Conservation (phyloP, 1,139 yeast genomes). For the Debaryomyces sp. region DNA sequence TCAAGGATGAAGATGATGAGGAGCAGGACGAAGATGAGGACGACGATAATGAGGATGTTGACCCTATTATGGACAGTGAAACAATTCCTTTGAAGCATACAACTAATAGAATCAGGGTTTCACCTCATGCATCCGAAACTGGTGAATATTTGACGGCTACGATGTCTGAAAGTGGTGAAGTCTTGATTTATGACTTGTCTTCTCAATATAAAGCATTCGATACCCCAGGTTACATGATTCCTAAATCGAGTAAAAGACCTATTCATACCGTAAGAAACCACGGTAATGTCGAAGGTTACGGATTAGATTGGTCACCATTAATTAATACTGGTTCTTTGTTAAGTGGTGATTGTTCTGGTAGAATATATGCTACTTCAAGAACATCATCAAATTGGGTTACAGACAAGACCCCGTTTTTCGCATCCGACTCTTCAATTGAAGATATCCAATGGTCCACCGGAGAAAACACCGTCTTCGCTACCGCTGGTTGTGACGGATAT, state of each 20-base stretch:
- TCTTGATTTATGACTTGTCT: slow-evolving; percentile 76
- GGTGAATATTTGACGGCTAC: slow-evolving; percentile 88
- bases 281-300: slow-evolving; percentile 97
- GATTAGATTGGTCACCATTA: slow-evolving; percentile 94
- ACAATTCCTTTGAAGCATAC: slow-evolving; percentile 76
- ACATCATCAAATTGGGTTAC: slow-evolving; percentile 84
- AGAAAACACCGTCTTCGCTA: slow-evolving; percentile 90
- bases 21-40: slow-evolving; percentile 71
- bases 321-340: slow-evolving; percentile 78
- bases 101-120: slow-evolving; percentile 85
- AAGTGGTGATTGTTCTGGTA: slow-evolving; percentile 88
- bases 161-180: slow-evolving; percentile 91
- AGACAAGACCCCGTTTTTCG: slow-evolving; percentile 76
- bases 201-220: slow-evolving; percentile 84
- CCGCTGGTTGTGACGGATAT: slow-evolving; percentile 90
- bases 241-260: slow-evolving; percentile 79
- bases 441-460: slow-evolving; percentile 96
- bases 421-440: slow-evolving; percentile 80
- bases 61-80: slow-evolving; percentile 88
- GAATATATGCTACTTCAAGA: slow-evolving; percentile 76
- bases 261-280: slow-evolving; percentile 82
- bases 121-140: slow-evolving; percentile 74
- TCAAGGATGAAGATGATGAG: slow-evolving; percentile 71
- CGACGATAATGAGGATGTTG: slow-evolving; percentile 64
- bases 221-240: slow-evolving; percentile 81